Percentiles rank a stretch among this genome's conserved stretches.
Conservation (phyloP, 306 rosid genomes). For the Arachis stenosperma region DNA sequence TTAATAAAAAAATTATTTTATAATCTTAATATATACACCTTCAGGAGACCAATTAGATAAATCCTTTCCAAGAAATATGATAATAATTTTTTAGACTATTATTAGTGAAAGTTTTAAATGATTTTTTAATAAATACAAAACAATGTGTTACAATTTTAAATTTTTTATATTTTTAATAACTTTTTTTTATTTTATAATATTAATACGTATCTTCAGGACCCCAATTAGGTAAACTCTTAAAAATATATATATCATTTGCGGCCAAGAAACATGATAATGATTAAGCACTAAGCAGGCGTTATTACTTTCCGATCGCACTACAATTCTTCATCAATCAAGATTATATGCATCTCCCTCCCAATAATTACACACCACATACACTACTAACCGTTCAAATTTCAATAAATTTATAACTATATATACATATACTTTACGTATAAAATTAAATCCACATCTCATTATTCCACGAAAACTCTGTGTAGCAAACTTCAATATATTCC, state of each 20-base stretch:
- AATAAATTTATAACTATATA: not conserved
- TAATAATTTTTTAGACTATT: too few species aligned
- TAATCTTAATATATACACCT: too few species aligned
- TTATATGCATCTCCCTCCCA: conserved; percentile 12
- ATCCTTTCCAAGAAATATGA: too few species aligned
- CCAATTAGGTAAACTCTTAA: too few species aligned
- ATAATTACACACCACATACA: conserved; percentile 17
- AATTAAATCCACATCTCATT: not conserved
- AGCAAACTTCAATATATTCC: not conserved
- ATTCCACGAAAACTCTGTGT: not conserved
- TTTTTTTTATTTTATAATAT: too few species aligned
- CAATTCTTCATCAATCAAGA: conserved; percentile 2
- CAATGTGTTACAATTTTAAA: too few species aligned
- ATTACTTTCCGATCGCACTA: conserved; percentile 31
- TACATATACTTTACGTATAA: not conserved
- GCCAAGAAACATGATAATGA: conserved; percentile 30
- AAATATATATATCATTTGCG: not conserved
- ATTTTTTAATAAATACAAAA: too few species aligned
- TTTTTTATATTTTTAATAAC: too few species aligned
- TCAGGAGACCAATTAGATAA: too few species aligned
- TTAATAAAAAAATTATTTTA: too few species aligned
- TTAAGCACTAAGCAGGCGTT: conserved; percentile 1
- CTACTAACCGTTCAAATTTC: not conserved
- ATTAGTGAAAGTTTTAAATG: too few species aligned
- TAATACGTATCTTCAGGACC: too few species aligned